Percentiles rank a stretch among this genome's conserved stretches.
Evolutionary conservation across 2,329 filamentous ascomycete genomes (phyloP).

Genomic region (Neonectria sp.): DNA sequence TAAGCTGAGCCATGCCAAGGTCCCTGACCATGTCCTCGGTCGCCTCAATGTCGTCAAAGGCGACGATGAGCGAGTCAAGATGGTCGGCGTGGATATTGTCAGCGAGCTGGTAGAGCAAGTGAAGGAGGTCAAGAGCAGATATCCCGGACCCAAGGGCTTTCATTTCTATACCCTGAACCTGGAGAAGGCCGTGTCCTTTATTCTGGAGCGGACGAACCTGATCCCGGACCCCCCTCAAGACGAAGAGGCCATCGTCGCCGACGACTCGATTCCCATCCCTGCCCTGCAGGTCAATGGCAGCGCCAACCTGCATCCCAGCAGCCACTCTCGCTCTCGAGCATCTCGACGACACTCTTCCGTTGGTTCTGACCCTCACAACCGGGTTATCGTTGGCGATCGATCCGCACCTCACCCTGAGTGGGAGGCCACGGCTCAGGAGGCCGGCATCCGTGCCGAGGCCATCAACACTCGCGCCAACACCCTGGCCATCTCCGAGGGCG

Average conservation of each 20-base stretch:
- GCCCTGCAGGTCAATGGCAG: conserved; percentile 65
- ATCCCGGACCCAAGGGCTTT: conserved; percentile 80
- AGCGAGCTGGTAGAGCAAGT: conserved; percentile 87
- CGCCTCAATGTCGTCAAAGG: conserved; percentile 81
- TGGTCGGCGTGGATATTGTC: conserved; percentile 84
- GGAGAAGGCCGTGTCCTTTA: conserved; percentile 95
- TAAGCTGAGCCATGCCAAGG: conserved; percentile 90
- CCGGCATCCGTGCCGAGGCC: conserved; percentile 79
- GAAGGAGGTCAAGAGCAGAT: conserved; percentile 73
- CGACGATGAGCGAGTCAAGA: conserved; percentile 87
- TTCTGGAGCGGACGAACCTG: conserved; percentile 87
- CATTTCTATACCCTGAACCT: conserved; percentile 98
- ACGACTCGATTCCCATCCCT: conserved; percentile 50
- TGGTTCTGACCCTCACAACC: conserved; percentile 88
- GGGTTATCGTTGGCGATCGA: conserved; percentile 82
- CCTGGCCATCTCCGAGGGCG: conserved; percentile 93
- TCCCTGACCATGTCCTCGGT: conserved; percentile 79
- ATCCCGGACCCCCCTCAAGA: conserved; percentile 77
- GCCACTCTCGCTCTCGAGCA: conserved; percentile 51
- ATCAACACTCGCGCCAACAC: conserved; percentile 87
- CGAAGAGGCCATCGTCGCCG: conserved; percentile 67
- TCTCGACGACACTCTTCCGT: conserved; percentile 81
- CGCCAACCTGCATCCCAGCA: conserved; percentile 50
- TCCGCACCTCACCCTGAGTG: conserved; percentile 73
- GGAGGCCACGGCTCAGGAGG: conserved; percentile 84